Evolutionary conservation across 306 rosid genomes (phyloP), one percentile per base, ranked within the genome.

Genomic region (Rubus parviflorus): DNA sequence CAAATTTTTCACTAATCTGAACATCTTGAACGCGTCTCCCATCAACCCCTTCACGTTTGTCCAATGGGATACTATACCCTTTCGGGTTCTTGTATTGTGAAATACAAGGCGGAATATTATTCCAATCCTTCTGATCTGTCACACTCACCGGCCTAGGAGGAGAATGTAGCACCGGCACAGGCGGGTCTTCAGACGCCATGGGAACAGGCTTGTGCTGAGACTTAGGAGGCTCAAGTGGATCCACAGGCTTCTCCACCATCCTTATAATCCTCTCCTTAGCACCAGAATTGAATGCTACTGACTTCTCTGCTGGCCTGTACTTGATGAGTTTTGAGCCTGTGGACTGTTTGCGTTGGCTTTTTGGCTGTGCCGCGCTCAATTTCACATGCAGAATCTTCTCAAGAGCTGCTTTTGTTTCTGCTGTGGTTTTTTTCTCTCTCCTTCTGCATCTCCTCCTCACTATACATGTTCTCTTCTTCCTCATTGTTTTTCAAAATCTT

Each of bases 11-110:
- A 84, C 87, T 92, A 65, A 88, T 88, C 74, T 92, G 94, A 83
- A 87, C 97, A 43, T 92, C 91, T 74, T 88, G 92, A 77, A 92
- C 90, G 60, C 92, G 91, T 73, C 95, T 86, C 12, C 97, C 95
- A 88, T 89, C 93, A 52, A 88, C 89, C 1, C 88, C 93, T 53
- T 86, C 89, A 17, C 90, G 86, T 84, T 89, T 88, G 67, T 88
- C 92, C 68, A 89, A 89, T 13, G 70, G 70, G 15, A 65, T 65
- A 4, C 48, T 65, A 65, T 65, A 65, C 70, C 70, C 48, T 65
- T 65, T 65, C 7, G 92, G 91, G 73, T 89, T 91, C 91, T 91
- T 89, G 92, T 88, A 91, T 73, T 89, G 88, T 19, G 91, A 92
- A 57, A 92, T 91, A 67, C 93, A 89, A 25, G 91, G 94, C 4